Conservation (phyloP, 78 protist species). For the Dictyostelium brefeldianum region DNA sequence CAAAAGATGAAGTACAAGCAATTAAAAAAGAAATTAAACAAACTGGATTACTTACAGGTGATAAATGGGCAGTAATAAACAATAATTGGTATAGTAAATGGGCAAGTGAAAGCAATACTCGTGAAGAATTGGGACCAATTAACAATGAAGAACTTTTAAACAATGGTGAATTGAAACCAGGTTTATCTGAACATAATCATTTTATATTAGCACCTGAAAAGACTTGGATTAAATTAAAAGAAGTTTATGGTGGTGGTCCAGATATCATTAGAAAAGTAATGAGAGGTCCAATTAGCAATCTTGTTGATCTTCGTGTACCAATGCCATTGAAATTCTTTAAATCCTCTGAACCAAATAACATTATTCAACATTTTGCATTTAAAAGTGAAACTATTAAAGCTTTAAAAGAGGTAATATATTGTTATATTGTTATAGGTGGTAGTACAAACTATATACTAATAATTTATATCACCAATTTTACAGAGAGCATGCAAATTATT, state of each 20-base stretch:
- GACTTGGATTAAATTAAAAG: background rate
- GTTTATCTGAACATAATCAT: background rate
- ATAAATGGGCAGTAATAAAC: constrained; percentile 26
- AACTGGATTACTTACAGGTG: background rate
- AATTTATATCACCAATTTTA: background rate
- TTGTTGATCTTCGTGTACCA: background rate
- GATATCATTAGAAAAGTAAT: constrained; percentile 28
- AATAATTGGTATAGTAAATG: constrained; percentile 29
- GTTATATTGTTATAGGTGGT: background rate
- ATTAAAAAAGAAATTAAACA: background rate
- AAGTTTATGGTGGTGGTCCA: constrained; percentile 70
- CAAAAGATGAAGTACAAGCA: background rate
- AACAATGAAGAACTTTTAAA: constrained; percentile 7
- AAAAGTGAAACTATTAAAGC: background rate
- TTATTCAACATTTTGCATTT: background rate
- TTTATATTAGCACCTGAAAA: constrained; percentile 32
- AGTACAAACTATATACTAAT: background rate
- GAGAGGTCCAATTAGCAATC: background rate
- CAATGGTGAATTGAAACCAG: background rate
- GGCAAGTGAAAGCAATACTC: background rate
- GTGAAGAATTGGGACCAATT: constrained; percentile 58
- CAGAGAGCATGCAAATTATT: constrained; percentile 44
- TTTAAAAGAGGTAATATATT: constrained; percentile 21
- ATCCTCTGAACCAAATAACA: background rate
- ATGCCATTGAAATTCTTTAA: constrained; percentile 1